Percentiles rank a stretch among this genome's conserved stretches.
Conservation (phyloP, 2,329 filamentous ascomycete genomes). For the Xylariaceae sp. region DNA sequence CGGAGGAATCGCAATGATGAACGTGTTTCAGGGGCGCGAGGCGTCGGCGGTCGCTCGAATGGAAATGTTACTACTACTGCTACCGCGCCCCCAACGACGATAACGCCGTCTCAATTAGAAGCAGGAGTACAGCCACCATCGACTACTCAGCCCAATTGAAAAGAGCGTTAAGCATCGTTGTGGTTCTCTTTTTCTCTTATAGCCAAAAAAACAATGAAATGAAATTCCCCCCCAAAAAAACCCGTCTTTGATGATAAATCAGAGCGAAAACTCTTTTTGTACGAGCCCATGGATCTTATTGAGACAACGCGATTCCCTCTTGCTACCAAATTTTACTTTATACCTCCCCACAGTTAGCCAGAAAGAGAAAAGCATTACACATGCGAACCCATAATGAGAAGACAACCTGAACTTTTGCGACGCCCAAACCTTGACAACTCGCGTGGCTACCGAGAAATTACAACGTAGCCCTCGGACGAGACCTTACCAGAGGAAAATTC, state of each 20-base stretch:
- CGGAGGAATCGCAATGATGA: slow-evolving; percentile 26
- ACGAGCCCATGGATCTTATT: slow-evolving; percentile 2
- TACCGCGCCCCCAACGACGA: not conserved
- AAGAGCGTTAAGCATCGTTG: not conserved
- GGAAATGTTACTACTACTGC: slow-evolving; percentile 25
- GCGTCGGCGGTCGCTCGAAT: slow-evolving; percentile 10
- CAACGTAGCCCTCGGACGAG: no score
- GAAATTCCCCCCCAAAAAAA: slow-evolving; percentile 17
- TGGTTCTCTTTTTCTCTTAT: slow-evolving; percentile 12
- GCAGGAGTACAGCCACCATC: slow-evolving; percentile 35
- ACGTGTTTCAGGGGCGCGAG: slow-evolving; percentile 12
- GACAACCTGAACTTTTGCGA: no score
- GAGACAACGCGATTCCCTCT: slow-evolving; percentile 1
- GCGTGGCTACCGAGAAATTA: no score
- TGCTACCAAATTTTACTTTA: no score
- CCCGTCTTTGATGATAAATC: slow-evolving; percentile 4
- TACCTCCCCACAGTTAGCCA: no score
- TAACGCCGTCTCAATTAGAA: slow-evolving; percentile 44
- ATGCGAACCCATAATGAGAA: no score
- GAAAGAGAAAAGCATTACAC: no score
- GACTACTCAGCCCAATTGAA: slow-evolving; percentile 21
- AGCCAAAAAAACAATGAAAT: slow-evolving; percentile 14
- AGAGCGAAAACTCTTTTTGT: not conserved
- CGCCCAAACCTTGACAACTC: no score
- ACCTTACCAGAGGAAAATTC: no score